Evolutionary conservation across 2,329 filamentous ascomycete species (phyloP).

Genomic region (Talaromyces islandicus): DNA sequence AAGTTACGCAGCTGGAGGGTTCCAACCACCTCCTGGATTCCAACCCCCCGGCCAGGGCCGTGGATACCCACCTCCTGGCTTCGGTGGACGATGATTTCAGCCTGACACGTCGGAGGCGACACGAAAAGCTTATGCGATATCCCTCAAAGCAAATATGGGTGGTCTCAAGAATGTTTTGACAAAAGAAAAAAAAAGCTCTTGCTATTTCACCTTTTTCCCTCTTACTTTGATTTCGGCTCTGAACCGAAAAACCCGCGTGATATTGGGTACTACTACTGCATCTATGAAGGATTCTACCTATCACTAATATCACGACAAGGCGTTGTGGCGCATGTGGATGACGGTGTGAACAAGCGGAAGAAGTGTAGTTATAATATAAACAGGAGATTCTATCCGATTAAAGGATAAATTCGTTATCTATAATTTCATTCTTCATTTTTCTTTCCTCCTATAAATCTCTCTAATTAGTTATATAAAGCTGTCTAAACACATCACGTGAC

Average conservation of each 20-base stretch:
- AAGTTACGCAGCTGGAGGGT: conserved; percentile 40
- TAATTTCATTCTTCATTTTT: background rate
- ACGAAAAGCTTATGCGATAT: conserved; percentile 12
- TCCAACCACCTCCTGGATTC: conserved; percentile 65
- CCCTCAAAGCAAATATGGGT: background rate
- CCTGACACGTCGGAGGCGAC: conserved; percentile 14
- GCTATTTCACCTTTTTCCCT: background rate
- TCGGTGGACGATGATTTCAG: conserved; percentile 35
- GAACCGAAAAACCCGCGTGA: background rate
- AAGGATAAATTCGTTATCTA: background rate
- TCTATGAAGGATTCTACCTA: conserved; percentile 10
- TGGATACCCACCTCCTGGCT: conserved; percentile 48
- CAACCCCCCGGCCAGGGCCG: conserved; percentile 58
- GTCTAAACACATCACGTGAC: conserved; percentile 2
- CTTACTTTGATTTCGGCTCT: background rate
- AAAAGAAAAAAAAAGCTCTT: background rate
- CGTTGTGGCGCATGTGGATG: conserved; percentile 38
- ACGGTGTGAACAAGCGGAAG: conserved; percentile 19
- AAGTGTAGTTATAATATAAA: conserved; percentile 19
- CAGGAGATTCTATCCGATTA: background rate
- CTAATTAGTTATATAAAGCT: background rate
- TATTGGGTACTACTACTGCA: background rate
- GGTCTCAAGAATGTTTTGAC: background rate
- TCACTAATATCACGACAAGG: conserved; percentile 29
- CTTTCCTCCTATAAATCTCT: background rate